Base-by-base conservation (phyloP, 495 filamentous ascomycete genomes). In the Aspergillus sclerotiicarbonarius region DNA sequence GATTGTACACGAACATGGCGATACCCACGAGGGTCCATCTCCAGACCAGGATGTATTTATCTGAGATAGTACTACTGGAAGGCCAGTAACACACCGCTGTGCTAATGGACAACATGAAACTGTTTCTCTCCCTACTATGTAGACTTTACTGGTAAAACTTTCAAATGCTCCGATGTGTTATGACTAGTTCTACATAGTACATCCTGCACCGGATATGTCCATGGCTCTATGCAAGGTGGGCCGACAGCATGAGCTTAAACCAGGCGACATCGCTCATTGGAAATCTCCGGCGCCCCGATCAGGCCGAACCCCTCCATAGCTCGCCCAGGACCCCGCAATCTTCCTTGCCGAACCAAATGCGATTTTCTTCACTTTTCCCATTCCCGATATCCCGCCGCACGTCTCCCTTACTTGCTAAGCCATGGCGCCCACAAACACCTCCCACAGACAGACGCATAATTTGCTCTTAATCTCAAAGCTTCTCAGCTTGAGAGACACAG, bases 391-490 rank as follows among this genome's bases (percentile, higher is more conserved):
- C 25, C 15, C 32, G 37, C 10, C 37, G 37, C 37, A n/a, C n/a
- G 37, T n/a, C 37, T 15, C 37, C 37, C 9, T 41, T 41, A n/a
- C 37, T n/a, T n/a, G 13, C 8, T 35, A 3, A 35, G 37, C 37
- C 37, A 77, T 77, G 75, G 70, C 69, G 15, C 69, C 71, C 6
- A 57, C 65, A 53, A 77, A 69, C 16, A 69, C 87, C 43, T 81
- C 84, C 21, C 89, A 94, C 64, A 82, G 89, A 7, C 82, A 91
- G 47, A 89, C 90, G 21, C 93, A 97, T 73, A 93, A 91, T 73
- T 71, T 96, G 46, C 84, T 96, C 6, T 75, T 96, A 1, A 85
- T 97, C 39, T 90, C 91, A 53, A 93, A 92, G 58, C 75, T 97
- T 3, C 79, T 98, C 51, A 87, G 83, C 61, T 73, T 89, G 13